Conservation (phyloP, 257 asterid species). For the Petrea volubilis region DNA sequence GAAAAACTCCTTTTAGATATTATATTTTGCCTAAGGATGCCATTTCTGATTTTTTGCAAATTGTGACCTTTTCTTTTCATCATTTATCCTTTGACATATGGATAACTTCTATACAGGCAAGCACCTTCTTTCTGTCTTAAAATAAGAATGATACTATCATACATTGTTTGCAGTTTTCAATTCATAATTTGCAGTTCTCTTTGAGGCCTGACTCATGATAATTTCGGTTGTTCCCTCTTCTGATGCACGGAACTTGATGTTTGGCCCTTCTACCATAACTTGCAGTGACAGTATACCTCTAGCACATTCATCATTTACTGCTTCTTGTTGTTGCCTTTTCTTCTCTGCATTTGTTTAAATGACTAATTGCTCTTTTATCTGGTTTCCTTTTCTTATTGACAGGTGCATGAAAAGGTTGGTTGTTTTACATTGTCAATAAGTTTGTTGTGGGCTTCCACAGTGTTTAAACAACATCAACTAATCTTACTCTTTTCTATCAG, state of each 20-base stretch:
- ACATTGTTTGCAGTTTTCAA: constrained; percentile 4
- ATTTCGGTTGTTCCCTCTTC: constrained; percentile 26
- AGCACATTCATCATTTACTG: constrained; percentile 1
- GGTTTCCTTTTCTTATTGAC: constrained; percentile 35
- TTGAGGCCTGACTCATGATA: constrained; percentile 24
- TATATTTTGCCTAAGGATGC: neutral
- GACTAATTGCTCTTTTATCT: constrained; percentile 27
- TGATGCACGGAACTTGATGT: too few species aligned
- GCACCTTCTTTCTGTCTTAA: constrained; percentile 22
- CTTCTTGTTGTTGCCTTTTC: constrained; percentile 8
- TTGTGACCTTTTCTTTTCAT: constrained; percentile 19
- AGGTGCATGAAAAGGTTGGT: constrained; percentile 76
- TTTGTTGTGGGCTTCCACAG: neutral
- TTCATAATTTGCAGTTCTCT: neutral
- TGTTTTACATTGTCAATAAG: neutral
- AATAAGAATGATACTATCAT: neutral
- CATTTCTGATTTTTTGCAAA: neutral
- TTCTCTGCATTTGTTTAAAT: constrained; percentile 2
- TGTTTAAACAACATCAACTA: neutral
- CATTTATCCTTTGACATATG: constrained; percentile 57
- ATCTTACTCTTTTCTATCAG: constrained; percentile 44
- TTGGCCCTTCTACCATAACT: constrained; percentile 31
- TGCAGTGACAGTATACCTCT: constrained; percentile 72
- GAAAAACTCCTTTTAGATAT: neutral
- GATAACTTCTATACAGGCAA: constrained; percentile 88